phyloP scores from a whole-genome alignment of 805 yeast species.

The Starmerella sirachaensis region DNA sequence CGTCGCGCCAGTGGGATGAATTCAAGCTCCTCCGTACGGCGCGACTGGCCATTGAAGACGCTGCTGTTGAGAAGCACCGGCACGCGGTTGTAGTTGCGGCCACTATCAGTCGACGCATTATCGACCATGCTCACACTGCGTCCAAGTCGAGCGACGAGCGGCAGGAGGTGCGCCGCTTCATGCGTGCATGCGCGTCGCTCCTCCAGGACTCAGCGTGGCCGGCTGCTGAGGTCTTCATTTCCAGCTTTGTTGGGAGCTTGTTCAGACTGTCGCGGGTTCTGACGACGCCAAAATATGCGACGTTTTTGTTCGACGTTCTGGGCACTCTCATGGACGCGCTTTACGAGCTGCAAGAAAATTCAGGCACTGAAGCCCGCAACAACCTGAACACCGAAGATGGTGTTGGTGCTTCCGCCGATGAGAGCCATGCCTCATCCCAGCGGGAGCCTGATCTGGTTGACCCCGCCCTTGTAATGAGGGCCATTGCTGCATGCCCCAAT shows the following conservation, averaged over 20 bases:
- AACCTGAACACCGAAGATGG: not conserved
- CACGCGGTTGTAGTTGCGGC: slow-evolving; percentile 5
- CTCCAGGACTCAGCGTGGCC: slow-evolving; percentile 10
- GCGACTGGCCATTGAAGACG: slow-evolving; percentile 2
- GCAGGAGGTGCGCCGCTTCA: not conserved
- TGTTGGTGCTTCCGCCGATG: not conserved
- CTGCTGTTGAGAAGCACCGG: slow-evolving; percentile 1
- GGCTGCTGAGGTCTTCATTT: slow-evolving; percentile 13
- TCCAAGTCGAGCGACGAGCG: not conserved
- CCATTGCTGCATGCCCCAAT: not conserved
- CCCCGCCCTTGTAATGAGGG: not conserved
- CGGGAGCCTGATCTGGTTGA: no score
- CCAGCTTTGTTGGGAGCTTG: slow-evolving; percentile 7
- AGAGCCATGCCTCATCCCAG: no score
- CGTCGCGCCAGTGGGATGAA: slow-evolving; percentile 6
- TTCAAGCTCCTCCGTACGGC: slow-evolving; percentile 5
- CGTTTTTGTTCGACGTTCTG: slow-evolving; percentile 8
- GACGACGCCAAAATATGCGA: slow-evolving; percentile 7
- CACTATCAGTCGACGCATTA: slow-evolving; percentile 12
- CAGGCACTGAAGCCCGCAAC: not conserved
- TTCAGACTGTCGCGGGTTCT: slow-evolving; percentile 3
- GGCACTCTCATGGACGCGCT: slow-evolving; percentile 3
- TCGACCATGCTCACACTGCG: slow-evolving; percentile 5
- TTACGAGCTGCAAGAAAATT: not conserved
- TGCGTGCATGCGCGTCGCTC: not conserved